phyloP scores from a whole-genome alignment of 2,329 filamentous ascomycete genomes.

The Penicillium griseofulvum region DNA sequence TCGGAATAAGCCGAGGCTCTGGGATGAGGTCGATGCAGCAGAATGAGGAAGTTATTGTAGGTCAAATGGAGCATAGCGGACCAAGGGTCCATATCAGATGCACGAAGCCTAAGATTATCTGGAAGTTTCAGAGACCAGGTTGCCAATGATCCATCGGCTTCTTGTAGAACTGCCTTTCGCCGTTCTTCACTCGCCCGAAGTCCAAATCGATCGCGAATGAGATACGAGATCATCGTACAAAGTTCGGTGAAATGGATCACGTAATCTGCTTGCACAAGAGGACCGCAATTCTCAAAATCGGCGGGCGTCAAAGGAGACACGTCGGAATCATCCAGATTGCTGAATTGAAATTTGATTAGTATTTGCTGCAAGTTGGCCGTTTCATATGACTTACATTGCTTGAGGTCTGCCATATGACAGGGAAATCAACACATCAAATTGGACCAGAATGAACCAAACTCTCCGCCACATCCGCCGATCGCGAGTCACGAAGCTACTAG shows the following conservation, averaged over 20 bases:
- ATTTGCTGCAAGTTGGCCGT: background rate
- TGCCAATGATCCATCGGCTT: slow-evolving; percentile 43
- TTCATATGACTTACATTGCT: slow-evolving; percentile 41
- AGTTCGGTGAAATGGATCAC: slow-evolving; percentile 51
- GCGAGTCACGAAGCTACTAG: slow-evolving; percentile 41
- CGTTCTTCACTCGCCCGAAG: slow-evolving; percentile 40
- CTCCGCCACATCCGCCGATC: slow-evolving; percentile 46
- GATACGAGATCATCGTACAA: slow-evolving; percentile 51
- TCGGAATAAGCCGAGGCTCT: slow-evolving; percentile 44
- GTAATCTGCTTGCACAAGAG: slow-evolving; percentile 45
- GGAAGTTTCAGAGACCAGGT: slow-evolving; percentile 45
- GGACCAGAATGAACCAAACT: slow-evolving; percentile 46
- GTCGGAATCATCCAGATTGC: slow-evolving; percentile 53
- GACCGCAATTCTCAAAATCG: slow-evolving; percentile 50
- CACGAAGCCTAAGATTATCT: slow-evolving; percentile 40
- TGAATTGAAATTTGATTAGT: slow-evolving; percentile 14
- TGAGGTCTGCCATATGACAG: slow-evolving; percentile 53
- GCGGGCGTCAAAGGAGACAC: slow-evolving; percentile 45
- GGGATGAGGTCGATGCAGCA: slow-evolving; percentile 46
- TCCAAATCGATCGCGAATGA: slow-evolving; percentile 44
- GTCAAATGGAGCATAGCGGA: slow-evolving; percentile 46
- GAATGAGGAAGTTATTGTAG: slow-evolving; percentile 48
- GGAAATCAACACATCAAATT: slow-evolving; percentile 46
- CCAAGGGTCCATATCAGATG: slow-evolving; percentile 45
- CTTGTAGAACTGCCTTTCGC: slow-evolving; percentile 42